A percentile compares a stretch with the other conserved stretches of the same genome.
phyloP scores from a whole-genome alignment of 768 basidiomycete genomes.

The Pleurotus cornucopiae region DNA sequence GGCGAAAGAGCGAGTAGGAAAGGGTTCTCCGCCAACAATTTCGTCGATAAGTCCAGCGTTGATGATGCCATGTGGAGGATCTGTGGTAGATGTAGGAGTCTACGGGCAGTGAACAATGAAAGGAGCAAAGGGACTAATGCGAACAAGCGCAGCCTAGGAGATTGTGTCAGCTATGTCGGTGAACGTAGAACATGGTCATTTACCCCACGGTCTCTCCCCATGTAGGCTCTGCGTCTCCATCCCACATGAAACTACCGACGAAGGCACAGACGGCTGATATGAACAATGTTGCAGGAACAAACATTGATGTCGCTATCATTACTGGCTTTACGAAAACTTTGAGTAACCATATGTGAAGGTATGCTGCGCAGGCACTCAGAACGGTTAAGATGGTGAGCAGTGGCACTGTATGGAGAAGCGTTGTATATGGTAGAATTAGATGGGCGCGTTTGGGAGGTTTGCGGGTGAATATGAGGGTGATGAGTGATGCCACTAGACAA shows the following conservation, averaged over 20 bases:
- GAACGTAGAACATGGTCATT: constrained; percentile 20
- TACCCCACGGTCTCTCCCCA: constrained; percentile 84
- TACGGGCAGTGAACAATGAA: constrained; percentile 65
- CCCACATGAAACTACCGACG: constrained; percentile 70
- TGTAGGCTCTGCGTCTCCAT: constrained; percentile 49
- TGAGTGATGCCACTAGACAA: constrained; percentile 59
- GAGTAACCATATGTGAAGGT: constrained; percentile 70
- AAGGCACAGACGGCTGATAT: constrained; percentile 80
- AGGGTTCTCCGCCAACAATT: constrained; percentile 66
- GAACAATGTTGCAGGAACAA: constrained; percentile 70
- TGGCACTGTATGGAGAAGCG: constrained; percentile 74
- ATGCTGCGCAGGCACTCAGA: constrained; percentile 66
- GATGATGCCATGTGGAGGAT: constrained; percentile 64
- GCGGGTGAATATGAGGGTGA: constrained; percentile 58
- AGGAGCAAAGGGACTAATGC: constrained; percentile 70
- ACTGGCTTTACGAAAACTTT: constrained; percentile 82
- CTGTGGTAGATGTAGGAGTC: constrained; percentile 67
- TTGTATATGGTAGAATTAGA: constrained; percentile 54
- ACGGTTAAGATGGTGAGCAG: constrained; percentile 70
- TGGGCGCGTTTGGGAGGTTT: constrained; percentile 35
- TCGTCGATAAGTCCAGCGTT: constrained; percentile 57
- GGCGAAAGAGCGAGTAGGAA: constrained; percentile 76
- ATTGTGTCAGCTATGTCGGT: background rate
- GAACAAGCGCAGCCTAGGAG: constrained; percentile 67
- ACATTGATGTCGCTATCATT: constrained; percentile 71